Conservation (phyloP, 768 basidiomycete genomes). For the Atractiella rhizophila region DNA sequence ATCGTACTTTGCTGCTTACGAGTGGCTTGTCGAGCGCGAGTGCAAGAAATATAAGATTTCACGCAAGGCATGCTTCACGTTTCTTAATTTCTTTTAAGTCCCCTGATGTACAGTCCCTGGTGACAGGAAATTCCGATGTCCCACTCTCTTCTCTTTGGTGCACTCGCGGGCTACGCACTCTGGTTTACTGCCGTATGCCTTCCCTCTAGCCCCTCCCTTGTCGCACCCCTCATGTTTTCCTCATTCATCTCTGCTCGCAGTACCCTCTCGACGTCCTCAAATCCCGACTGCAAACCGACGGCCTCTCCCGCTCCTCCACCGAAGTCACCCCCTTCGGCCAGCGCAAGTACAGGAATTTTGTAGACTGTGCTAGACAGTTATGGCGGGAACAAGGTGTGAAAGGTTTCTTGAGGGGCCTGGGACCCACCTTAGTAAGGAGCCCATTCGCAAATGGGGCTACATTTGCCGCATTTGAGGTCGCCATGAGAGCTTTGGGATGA, state of each 20-base stretch:
- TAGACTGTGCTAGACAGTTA: slow-evolving; percentile 58
- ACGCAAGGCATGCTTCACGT: slow-evolving; percentile 17
- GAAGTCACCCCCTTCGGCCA: no score
- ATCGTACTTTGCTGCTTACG: slow-evolving; percentile 74
- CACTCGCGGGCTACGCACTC: slow-evolving; percentile 74
- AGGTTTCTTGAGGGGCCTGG: slow-evolving; percentile 75
- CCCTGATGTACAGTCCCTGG: slow-evolving; percentile 38
- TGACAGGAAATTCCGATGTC: slow-evolving; percentile 52
- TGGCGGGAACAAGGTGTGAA: slow-evolving; percentile 57
- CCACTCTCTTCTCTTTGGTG: slow-evolving; percentile 65
- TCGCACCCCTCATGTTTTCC: slow-evolving; percentile 7
- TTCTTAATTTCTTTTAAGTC: background rate
- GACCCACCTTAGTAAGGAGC: slow-evolving; percentile 77
- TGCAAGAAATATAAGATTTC: slow-evolving; percentile 25
- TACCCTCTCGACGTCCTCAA: slow-evolving; percentile 95
- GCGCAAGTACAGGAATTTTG: slow-evolving; percentile 50
- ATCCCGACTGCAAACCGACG: slow-evolving; percentile 84
- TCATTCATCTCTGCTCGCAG: slow-evolving; percentile 28
- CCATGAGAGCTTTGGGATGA: no score
- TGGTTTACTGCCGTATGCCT: slow-evolving; percentile 17
- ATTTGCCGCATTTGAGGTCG: slow-evolving; percentile 79
- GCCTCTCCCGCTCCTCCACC: slow-evolving; percentile 37
- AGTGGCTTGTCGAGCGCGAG: slow-evolving; percentile 67
- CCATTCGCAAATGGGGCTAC: slow-evolving; percentile 94
- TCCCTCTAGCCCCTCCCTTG: slow-evolving; percentile 1